Conservation (phyloP, 768 basidiomycete species). For the Tricholoma matsutake region DNA sequence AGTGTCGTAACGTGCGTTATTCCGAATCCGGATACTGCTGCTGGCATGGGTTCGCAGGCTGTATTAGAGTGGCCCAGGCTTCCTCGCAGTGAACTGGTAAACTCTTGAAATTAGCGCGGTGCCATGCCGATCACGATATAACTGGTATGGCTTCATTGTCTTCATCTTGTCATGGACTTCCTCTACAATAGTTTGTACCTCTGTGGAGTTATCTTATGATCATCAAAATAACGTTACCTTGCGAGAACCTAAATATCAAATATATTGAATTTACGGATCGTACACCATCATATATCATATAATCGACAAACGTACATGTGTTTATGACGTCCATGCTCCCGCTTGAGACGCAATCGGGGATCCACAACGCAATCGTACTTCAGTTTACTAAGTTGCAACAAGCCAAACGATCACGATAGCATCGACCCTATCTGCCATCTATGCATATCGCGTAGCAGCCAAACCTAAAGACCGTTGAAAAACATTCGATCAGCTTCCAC, state of each 20-base stretch:
- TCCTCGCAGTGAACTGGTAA: not conserved
- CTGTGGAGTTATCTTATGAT: not conserved
- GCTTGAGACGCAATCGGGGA: not conserved
- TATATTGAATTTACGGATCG: not conserved
- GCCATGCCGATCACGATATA: not conserved
- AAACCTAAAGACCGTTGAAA: constrained; percentile 57
- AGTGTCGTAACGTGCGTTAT: not conserved
- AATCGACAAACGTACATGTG: not conserved
- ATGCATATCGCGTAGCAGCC: not conserved
- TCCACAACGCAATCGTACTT: not conserved
- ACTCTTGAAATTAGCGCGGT: not conserved
- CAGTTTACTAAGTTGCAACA: not conserved
- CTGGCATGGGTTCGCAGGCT: not conserved
- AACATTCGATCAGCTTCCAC: constrained; percentile 59
- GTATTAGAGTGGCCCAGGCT: not conserved
- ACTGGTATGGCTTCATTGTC: not conserved
- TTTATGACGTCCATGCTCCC: not conserved
- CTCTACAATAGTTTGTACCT: too few species aligned
- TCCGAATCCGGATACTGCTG: not conserved
- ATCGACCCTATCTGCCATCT: not conserved
- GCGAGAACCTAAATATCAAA: not conserved
- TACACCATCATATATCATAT: not conserved
- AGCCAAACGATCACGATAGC: not conserved
- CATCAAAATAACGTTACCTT: not conserved
- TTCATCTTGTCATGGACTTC: not conserved